These are phyloP conservation scores for Isabelozyma heimii DNA, from an alignment of 805 yeast genomes.

Conservation along the genomic window DNA sequence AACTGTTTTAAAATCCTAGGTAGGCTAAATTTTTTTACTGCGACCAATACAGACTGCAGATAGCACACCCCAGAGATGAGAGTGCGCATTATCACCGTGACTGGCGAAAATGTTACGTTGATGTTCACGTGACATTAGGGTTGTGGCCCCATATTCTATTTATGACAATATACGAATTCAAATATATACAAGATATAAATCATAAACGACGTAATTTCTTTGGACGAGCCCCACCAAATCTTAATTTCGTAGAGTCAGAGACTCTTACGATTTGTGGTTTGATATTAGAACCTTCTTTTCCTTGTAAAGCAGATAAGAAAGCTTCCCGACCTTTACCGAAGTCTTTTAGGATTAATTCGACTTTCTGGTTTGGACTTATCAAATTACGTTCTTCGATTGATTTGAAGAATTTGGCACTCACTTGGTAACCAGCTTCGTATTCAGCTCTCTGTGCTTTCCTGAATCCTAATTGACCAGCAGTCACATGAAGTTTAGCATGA, in stretches of 20 bases:
- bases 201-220: constrained; percentile 77
- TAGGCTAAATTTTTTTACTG: neutral
- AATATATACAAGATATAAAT: constrained; percentile 8
- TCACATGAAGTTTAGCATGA: constrained; percentile 61
- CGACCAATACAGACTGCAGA: neutral
- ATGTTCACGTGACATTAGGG: constrained; percentile 3
- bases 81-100: neutral
- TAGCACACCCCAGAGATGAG: neutral
- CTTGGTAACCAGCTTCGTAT: constrained; percentile 90
- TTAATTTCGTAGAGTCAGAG: constrained; percentile 76
- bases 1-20: neutral
- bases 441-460: constrained; percentile 87
- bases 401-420: constrained; percentile 69
- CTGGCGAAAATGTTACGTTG: neutral
- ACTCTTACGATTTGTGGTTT: constrained; percentile 67
- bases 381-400: constrained; percentile 62
- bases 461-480: constrained; percentile 88
- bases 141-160: constrained; percentile 1
- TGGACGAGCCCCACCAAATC: constrained; percentile 90
- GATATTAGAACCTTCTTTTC: constrained; percentile 79
- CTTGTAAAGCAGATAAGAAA: constrained; percentile 76
- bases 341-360: constrained; percentile 77
- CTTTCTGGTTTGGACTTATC: constrained; percentile 49
- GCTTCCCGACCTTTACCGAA: constrained; percentile 91
- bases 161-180: neutral